Base-by-base conservation (phyloP, 305 asterid species). In the Plantago coronopus region DNA sequence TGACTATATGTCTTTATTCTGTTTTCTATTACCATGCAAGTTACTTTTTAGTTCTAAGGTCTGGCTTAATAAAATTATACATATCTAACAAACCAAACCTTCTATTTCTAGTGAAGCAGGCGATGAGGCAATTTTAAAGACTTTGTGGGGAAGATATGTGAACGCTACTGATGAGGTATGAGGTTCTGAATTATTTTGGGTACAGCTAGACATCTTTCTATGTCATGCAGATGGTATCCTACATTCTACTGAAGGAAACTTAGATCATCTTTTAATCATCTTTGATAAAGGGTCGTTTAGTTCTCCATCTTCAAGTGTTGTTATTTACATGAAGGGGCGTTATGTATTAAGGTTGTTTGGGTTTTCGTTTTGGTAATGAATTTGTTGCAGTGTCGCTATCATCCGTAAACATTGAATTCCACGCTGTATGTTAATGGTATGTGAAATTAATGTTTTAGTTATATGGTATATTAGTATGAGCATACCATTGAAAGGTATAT, bases 61-160 rank as follows among this genome's bases (percentile, higher is more conserved):
- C 63, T 68, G 63, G 37, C 0, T 62, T 46, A 50, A 40, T 44
- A 48, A 50, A 40, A 66, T 42, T 44, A 23, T 70, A 48, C 19
- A 7, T 60, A 22, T 34, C 15, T 51, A 67, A 66, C 66, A 31
- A 63, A 49, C 66, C 54, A 63, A 57, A 42, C 62, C 59, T 49
- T 70, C 65, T 20, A 22, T 70, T 71, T 73, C 58, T 71, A 93
- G 99, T 72, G 96, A 89, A 69, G 81, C 72, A 53, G 99, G 97
- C 10, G 96, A 89, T 62, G 97, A 93, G 83, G 96, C 84, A 25
- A 93, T 89, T 54, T 77, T 93, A 77, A 81, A 80, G 79, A 71
- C 78, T 45, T 84, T 93, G 61, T 85, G 90, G 86, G 86, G 76
- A 78, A 85, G 81, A 81, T 85, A 74, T 56, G 62, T 59, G 57